These are phyloP conservation scores for Boletus barrowsii DNA, from an alignment of 768 basidiomycete species.

Conservation along the genomic window DNA sequence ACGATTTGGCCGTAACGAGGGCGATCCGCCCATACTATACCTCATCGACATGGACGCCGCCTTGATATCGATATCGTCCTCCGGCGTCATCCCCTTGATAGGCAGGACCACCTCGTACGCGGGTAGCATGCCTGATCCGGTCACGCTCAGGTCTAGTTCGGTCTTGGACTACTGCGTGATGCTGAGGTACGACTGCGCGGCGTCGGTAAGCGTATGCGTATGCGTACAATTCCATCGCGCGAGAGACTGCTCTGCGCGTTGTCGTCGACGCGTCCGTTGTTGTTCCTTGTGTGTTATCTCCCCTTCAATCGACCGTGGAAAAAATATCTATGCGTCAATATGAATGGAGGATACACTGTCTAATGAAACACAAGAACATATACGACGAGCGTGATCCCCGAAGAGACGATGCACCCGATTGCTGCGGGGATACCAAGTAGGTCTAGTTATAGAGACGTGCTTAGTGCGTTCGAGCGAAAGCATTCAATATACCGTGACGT, in stretches of 20 bases:
- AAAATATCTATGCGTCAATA: conserved; percentile 59
- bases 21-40: neutral
- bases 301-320: conserved; percentile 70
- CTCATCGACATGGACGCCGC: conserved; percentile 8
- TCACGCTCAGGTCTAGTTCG: neutral
- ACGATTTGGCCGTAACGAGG: conserved; percentile 27
- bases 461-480: neutral
- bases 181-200: conserved; percentile 13
- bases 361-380: neutral
- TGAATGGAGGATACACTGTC: neutral
- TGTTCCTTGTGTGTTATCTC: conserved; percentile 58
- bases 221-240: neutral
- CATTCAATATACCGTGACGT: conserved; percentile 2
- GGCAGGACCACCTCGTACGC: conserved; percentile 25
- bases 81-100: conserved; percentile 33
- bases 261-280: conserved; percentile 22
- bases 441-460: conserved; percentile 37
- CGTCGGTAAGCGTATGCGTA: too few species aligned
- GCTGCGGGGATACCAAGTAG: conserved; percentile 54
- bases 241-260: conserved; percentile 16
- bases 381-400: conserved; percentile 72
- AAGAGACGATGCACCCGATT: conserved; percentile 64
- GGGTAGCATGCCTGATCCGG: conserved; percentile 8
- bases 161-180: conserved; percentile 1
- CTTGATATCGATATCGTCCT: conserved; percentile 3